Base-by-base conservation (phyloP, 805 yeast genomes). In the Sungouiella thailandica region DNA sequence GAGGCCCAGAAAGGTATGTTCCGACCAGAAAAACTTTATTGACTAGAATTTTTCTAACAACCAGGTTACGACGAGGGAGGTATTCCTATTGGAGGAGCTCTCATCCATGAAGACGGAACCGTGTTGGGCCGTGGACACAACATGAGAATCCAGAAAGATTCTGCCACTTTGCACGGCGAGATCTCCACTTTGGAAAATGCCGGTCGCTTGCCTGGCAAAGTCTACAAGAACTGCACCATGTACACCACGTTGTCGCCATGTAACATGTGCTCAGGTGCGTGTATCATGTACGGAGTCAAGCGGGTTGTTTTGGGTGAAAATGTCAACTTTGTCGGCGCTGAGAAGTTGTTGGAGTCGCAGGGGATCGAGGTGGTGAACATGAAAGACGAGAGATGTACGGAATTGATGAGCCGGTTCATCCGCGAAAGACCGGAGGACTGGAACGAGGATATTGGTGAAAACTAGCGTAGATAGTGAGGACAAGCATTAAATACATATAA, bases 201-300 rank as follows among this genome's bases (percentile, higher is more conserved):
- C 14, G 97, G 97, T 6, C 74, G 97, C 51, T 67, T 93, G 37
- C 79, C 80, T 15, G 97, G 89, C 4, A 68, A 70, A 15, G 76
- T 74, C 12, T 90, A 90, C 65, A 83, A 82, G 51, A 72, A 80
- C 42, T 83, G 96, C 47, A 93, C 97, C 15, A 74, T 87, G 74
- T 90, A 88, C 62, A 88, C 97, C 19, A 84, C 96, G 0, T 65
- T 90, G 45, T 84, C 95, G 6, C 97, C 97, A 3, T 90, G 97
- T 57, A 73, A 80, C 46, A 90, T 90, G 97, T 90, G 97, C 57
- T 76, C 93, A 4, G 97, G 97, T 14, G 95, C 97, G 5, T 83
- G 90, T 43, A 52, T 90, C 33, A 68, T 90, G 70, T 90, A 88
- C 62, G 96, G 95, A 25, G 73, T 90, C 46, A 80, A 81, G 50